Evolutionary conservation across 2,329 filamentous ascomycete genomes (phyloP).

Genomic region (Fusarium nodosum): DNA sequence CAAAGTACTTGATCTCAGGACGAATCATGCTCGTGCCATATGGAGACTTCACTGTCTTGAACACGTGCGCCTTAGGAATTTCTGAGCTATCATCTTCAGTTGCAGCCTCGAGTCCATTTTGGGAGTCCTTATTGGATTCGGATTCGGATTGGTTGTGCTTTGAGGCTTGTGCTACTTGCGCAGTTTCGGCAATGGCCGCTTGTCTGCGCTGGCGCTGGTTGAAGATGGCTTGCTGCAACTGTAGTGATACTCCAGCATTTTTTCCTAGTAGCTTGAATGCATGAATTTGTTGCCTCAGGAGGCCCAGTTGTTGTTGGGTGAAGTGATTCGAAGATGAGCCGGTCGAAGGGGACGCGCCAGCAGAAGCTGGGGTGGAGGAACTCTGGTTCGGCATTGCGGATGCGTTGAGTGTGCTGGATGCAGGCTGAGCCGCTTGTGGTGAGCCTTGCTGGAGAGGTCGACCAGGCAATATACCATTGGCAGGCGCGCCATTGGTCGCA

Average conservation of each 20-base stretch:
- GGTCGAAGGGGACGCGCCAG: constrained; percentile 51
- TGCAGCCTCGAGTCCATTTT: constrained; percentile 55
- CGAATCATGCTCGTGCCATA: constrained; percentile 69
- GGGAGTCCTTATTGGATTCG: constrained; percentile 54
- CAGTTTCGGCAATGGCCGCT: constrained; percentile 64
- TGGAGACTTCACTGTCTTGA: constrained; percentile 82
- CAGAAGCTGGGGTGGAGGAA: constrained; percentile 52
- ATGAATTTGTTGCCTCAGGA: constrained; percentile 86
- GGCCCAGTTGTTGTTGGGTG: constrained; percentile 80
- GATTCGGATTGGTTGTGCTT: constrained; percentile 52
- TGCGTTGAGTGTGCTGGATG: constrained; percentile 55
- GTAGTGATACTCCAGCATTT: constrained; percentile 83
- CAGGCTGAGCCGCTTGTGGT: constrained; percentile 52
- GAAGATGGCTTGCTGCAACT: constrained; percentile 87
- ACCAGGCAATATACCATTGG: constrained; percentile 62
- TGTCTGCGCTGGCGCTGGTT: constrained; percentile 76
- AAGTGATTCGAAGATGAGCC: constrained; percentile 70
- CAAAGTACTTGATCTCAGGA: constrained; percentile 79
- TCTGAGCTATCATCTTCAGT: constrained; percentile 53
- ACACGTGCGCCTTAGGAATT: constrained; percentile 64
- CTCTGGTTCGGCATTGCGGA: constrained; percentile 56
- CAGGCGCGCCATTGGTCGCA: constrained; percentile 63
- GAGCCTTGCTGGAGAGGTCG: constrained; percentile 59
- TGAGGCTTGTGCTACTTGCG: constrained; percentile 54
- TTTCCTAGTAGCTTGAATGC: constrained; percentile 93